Evolutionary conservation across 148 eudicot genomes (phyloP).

Genomic region (Cornus controversa): DNA sequence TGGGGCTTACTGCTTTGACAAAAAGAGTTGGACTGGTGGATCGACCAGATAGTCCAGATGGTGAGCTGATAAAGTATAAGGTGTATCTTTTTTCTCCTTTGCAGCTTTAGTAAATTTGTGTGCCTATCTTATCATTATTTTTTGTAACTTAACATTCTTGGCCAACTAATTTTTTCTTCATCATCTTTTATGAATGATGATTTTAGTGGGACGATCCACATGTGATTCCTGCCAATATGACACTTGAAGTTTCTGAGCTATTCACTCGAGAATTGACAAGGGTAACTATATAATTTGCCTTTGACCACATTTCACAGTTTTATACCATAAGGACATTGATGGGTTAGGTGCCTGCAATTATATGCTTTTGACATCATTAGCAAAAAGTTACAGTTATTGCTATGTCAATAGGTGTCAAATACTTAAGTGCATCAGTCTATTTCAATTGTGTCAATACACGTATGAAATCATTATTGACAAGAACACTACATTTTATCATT

Average conservation of each 20-base stretch:
- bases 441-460: no score
- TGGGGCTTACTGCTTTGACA: conserved; percentile 75
- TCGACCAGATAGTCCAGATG: conserved; percentile 66
- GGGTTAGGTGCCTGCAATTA: background rate
- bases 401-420: background rate
- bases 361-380: background rate
- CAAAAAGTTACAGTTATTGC: background rate
- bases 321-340: background rate
- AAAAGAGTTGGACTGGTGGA: conserved; percentile 58
- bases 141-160: background rate
- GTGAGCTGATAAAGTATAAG: conserved; percentile 68
- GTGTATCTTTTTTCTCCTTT: conserved; percentile 25
- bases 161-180: conserved; percentile 6
- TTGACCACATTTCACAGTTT: background rate
- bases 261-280: conserved; percentile 84
- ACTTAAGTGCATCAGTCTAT: background rate
- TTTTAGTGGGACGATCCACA: conserved; percentile 91
- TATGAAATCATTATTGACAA: no score
- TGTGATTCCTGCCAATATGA: conserved; percentile 71
- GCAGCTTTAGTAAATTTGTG: background rate
- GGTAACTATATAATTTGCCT: conserved; percentile 43
- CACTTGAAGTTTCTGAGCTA: conserved; percentile 85
- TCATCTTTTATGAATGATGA: conserved; percentile 12
- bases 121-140: background rate
- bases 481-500: background rate